phyloP scores from a whole-genome alignment of 352 stramenopile genomes.

The Albugo candida region DNA sequence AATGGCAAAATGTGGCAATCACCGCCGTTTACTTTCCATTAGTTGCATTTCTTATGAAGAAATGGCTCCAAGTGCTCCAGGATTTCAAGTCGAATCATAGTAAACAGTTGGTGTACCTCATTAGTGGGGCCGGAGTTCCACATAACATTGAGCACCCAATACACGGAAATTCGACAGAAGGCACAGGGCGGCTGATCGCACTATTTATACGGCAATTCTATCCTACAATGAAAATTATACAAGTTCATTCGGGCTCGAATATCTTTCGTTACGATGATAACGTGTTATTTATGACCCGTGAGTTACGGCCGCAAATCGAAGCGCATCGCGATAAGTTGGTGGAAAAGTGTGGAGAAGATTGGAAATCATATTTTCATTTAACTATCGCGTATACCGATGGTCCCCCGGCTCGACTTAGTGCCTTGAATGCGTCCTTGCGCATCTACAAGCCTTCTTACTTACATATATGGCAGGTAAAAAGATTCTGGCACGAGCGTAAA shows the following conservation, averaged over 20 bases:
- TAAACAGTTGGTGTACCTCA: constrained; percentile 89
- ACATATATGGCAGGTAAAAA: constrained; percentile 98
- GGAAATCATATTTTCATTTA: constrained; percentile 88
- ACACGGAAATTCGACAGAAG: constrained; percentile 91
- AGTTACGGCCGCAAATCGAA: constrained; percentile 88
- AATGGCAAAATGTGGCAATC: constrained; percentile 52
- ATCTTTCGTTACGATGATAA: constrained; percentile 94
- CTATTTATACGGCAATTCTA: constrained; percentile 86
- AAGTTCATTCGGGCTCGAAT: constrained; percentile 91
- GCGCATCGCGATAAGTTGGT: constrained; percentile 87
- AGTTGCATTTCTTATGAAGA: constrained; percentile 83
- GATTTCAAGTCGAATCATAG: constrained; percentile 61
- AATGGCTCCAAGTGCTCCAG: constrained; percentile 74
- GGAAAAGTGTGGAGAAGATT: constrained; percentile 77
- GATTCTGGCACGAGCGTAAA: constrained; percentile 94
- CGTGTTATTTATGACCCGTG: constrained; percentile 91
- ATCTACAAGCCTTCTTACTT: constrained; percentile 91
- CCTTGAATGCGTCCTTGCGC: constrained; percentile 89
- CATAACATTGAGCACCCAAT: constrained; percentile 83
- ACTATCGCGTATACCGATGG: constrained; percentile 95
- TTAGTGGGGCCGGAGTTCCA: constrained; percentile 89
- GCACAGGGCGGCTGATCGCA: constrained; percentile 82
- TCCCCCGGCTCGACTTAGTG: constrained; percentile 86
- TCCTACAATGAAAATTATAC: constrained; percentile 83
- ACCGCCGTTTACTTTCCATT: constrained; percentile 90